Evolutionary conservation across 83 land plant species (phyloP).

Genomic region (Thuja plicata): DNA sequence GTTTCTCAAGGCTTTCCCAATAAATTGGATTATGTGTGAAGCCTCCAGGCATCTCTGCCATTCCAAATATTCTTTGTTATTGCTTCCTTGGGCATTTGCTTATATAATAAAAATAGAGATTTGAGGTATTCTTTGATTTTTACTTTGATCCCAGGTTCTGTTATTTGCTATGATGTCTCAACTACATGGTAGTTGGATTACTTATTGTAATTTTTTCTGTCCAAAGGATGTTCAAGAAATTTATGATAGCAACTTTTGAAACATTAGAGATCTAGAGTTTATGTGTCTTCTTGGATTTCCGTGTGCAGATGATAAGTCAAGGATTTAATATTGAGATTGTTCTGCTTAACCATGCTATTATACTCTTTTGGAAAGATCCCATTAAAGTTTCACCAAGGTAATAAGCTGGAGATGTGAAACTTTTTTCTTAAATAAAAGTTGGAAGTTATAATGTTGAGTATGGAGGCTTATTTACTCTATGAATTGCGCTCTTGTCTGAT

Average conservation of each 20-base stretch:
- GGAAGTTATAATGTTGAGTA: neutral
- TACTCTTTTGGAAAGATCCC: neutral
- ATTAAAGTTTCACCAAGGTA: neutral
- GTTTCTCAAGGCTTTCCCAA: neutral
- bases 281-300: neutral
- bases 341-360: neutral
- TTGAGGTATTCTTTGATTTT: slow-evolving; percentile 4
- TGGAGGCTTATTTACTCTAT: neutral
- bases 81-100: slow-evolving; percentile 14
- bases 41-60: neutral
- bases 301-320: neutral
- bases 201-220: neutral
- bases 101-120: slow-evolving; percentile 8
- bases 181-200: neutral
- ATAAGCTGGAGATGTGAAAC: neutral
- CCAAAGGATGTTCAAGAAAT: neutral
- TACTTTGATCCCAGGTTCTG: neutral
- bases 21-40: neutral
- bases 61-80: slow-evolving; percentile 9
- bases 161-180: neutral
- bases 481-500: neutral
- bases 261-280: neutral
- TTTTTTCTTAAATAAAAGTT: neutral
- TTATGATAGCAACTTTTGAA: neutral
- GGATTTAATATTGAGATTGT: neutral